Conservation (phyloP, 441 rosid genomes). For the Pelargonium myrrhifolium region DNA sequence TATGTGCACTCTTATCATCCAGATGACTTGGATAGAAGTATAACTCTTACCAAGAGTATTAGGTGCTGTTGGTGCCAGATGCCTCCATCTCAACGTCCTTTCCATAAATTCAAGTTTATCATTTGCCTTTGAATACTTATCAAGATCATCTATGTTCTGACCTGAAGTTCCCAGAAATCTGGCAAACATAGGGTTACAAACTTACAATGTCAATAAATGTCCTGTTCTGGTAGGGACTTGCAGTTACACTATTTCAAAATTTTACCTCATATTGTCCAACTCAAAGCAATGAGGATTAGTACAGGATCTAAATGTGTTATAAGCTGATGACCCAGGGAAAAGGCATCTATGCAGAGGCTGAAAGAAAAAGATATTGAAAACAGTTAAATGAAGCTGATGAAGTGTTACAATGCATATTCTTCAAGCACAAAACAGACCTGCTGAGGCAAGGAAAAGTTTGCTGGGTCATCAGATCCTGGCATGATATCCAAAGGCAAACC, state of each 20-base stretch:
- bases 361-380: constrained; percentile 24
- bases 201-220: constrained; percentile 16
- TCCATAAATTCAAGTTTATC: constrained; percentile 77
- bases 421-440: constrained; percentile 45
- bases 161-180: constrained; percentile 99
- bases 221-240: neutral
- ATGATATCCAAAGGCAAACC: constrained; percentile 83
- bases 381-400: constrained; percentile 13
- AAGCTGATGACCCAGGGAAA: constrained; percentile 78
- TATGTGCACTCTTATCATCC: neutral
- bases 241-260: constrained; percentile 8
- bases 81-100: constrained; percentile 93
- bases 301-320: constrained; percentile 82
- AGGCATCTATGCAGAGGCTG: constrained; percentile 90
- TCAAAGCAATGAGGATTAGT: constrained; percentile 96
- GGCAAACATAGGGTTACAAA: constrained; percentile 17
- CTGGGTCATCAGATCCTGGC: constrained; percentile 92
- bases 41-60: constrained; percentile 70
- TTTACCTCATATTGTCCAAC: constrained; percentile 70
- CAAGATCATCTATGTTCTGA: constrained; percentile 86
- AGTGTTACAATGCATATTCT: neutral
- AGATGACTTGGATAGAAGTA: neutral
- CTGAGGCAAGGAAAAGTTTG: constrained; percentile 87
- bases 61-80: constrained; percentile 93
- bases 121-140: constrained; percentile 74